Base-by-base conservation (phyloP, 139 green algal genomes). In the Chlamydomonas sp. region DNA sequence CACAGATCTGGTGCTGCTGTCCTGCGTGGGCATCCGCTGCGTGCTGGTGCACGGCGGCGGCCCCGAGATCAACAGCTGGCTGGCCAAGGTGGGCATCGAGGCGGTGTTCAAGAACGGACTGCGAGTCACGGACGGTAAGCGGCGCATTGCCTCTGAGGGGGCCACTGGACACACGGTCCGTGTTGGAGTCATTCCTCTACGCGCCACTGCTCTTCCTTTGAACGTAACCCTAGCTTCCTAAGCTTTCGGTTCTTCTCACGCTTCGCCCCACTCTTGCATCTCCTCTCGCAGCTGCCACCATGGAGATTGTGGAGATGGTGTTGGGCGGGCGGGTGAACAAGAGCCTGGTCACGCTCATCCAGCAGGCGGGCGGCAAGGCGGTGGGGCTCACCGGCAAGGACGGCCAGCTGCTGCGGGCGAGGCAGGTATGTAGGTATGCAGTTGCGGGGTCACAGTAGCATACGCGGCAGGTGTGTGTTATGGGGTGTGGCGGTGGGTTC, bases 301-400 rank as follows among this genome's bases (percentile, higher is more conserved):
- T 99, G 98, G 98, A 99, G 77, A 95, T 99, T 49, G 97, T 99
- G 77, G 98, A 99, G 93, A 99, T 99, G 98, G 98, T 99, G 80
- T 92, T 99, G 75, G 95, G 96, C 49, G 98, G 97, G 1, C 97
- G 97, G 20, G 98, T 99, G 49, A 99, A 99, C 93, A 99, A 99
- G 91, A 95, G 90, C 7, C 92, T 99, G 58, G 98, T 99, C 49
- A 97, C 94, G 10, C 93, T 99, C 58, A 99, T 99, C 86, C 96
- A 99, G 92, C 92, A 97, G 88, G 91, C 93, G 1, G 98, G 98
- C 5, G 98, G 98, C 59, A 92, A 91, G 71, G 97, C 98, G 1
- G 96, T 99, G 20, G 98, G 98, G 3, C 95, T 99, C 49, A 98
- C 95, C 80, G 98, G 98, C 64, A 99, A 99, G 92, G 98, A 99